Evolutionary conservation across 2,329 filamentous ascomycete species (phyloP), one percentile per base, ranked within the genome.

Genomic region (Plectosphaerella plurivora): DNA sequence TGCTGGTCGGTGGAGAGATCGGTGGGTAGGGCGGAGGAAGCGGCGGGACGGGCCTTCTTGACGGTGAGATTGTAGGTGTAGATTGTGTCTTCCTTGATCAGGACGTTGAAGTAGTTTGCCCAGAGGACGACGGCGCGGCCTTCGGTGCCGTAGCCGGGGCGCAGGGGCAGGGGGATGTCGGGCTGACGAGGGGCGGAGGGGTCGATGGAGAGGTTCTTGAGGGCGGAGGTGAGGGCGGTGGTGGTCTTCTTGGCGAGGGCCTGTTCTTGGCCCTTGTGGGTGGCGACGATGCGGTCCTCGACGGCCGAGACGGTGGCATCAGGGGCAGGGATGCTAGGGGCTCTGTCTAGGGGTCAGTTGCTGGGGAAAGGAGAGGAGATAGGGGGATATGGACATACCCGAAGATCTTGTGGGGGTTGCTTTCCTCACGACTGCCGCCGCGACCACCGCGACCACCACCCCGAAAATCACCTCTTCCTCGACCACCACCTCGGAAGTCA

Each of bases 21-120:
- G n/a, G 15, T 20, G n/a, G 24, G 47, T 39, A 33, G 28, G 28
- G 11, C 28, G 8, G 28, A 33, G 8, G 8, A 9, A 12, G 28
- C 28, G 24, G 10, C n/a, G 25, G 45, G 24, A 15, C 45, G 45
- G 7, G 22, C 46, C 45, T 52, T 62, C 1, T 54, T 59, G 11
- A 74, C 70, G 2, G 70, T 63, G 10, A 82, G 54, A 3, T 66
- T 68, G 60, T 83, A 83, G 52, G 71, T 75, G 60, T 70, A 74
- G 5, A 81, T 53, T 0, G 57, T 53, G 2, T 66, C 59, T 0
- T 65, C 59, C 41, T 70, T 68, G 8, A 76, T 56, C 7, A 68
- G 60, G 47, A 83, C 53, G 1, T 65, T 65, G 58, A 80, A 82
- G 57, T 78, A 83, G 61, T 84, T 83, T 5, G 78, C 68, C 77